Evolutionary conservation across 1,284 basidiomycete genomes (phyloP), one percentile per base, ranked within the genome.

Genomic region (Heterobasidion occidentale): DNA sequence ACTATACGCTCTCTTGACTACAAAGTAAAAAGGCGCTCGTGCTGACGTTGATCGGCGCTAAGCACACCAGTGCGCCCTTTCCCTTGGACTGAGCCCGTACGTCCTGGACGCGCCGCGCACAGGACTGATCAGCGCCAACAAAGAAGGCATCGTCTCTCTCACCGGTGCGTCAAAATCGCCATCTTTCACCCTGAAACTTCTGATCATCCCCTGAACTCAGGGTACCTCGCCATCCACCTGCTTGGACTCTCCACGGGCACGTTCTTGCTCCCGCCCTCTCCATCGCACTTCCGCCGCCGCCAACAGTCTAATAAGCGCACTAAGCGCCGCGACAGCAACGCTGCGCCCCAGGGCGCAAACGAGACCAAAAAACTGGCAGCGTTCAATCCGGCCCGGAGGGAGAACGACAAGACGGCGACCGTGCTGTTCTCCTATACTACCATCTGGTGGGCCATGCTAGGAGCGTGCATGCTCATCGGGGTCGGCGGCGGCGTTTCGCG

Each of bases 181-280:
- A 53, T 56, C 52, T 54, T n/a, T 52, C 42, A 9, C 33, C 9
- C 38, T 45, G 15, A 27, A 53, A 15, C 35, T 20, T 14, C 20
- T 36, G 15, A 47, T 58, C 27, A 54, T 47, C 36, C 47, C 33
- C 12, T 19, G 27, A 35, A n/a, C 27, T 12, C 60, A 90, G 95
- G 96, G 7, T 99, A 99, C 70, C 77, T 97, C 8, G 81, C 93
- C 0, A 86, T 99, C 58, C 94, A 95, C 66, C 74, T 98, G 2
- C 73, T 98, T 11, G 96, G 94, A 1, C 74, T 96, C 9, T 86
- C 90, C 1, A 77, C 83, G 0, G 96, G 95, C 1, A 88, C 91
- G 0, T 74, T 95, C 42, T 70, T 96, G 38, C 80, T 97, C 6
- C 90, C 90, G 0, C 81, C 86, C 2, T 82, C 85, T 27, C 92